Percentiles rank a stretch among this genome's conserved stretches.
Conservation (phyloP, 441 rosid species). For the Gossypium gossypioides region DNA sequence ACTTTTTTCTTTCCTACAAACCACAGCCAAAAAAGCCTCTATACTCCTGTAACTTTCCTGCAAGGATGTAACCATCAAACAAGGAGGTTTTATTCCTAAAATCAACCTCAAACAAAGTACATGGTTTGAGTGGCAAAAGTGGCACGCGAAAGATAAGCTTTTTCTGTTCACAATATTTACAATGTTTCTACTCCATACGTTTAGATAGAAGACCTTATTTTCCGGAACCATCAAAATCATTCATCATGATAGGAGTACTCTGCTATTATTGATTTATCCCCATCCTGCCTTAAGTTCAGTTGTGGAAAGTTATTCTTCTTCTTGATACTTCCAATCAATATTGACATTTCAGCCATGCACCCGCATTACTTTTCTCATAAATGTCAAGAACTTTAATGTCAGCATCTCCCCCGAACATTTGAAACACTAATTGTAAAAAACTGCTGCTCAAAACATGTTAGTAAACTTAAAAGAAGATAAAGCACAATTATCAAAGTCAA, state of each 20-base stretch:
- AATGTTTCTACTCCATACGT: not conserved
- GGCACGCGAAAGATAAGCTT: not conserved
- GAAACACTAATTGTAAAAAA: no score
- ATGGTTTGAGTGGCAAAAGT: not conserved
- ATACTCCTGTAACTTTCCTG: not conserved
- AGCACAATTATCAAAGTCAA: no score
- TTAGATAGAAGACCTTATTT: not conserved
- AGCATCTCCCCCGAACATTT: no score
- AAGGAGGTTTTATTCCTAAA: not conserved
- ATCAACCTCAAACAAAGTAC: not conserved
- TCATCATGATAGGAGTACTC: not conserved
- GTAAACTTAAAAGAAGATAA: no score
- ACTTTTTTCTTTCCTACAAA: not conserved
- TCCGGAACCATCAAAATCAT: constrained; percentile 1
- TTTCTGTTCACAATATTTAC: not conserved
- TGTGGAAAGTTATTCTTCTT: not conserved
- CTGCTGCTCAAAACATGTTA: not conserved
- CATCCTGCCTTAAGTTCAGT: not conserved
- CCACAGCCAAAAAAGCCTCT: not conserved
- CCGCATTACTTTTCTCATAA: no score
- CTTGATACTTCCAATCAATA: not conserved
- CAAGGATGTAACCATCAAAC: not conserved
- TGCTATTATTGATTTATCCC: not conserved
- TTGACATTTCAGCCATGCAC: not conserved
- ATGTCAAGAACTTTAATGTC: no score